phyloP scores from a whole-genome alignment of 441 rosid species.

The Pelargonium fulgidum region DNA sequence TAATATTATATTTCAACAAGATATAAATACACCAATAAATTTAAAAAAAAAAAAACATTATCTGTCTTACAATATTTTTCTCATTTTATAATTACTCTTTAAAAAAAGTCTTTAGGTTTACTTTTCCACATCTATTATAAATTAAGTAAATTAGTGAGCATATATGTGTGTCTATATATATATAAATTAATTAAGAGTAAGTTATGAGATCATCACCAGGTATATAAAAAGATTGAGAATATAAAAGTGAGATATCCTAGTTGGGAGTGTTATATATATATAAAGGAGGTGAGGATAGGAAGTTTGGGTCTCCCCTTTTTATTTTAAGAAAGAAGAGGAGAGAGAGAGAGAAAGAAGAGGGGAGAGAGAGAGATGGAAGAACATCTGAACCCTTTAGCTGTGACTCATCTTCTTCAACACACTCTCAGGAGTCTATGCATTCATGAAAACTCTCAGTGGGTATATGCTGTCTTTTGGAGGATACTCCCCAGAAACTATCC shows the following conservation, averaged over 20 bases:
- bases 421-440: conserved; percentile 86
- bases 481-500: conserved; percentile 96
- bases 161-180: too few species aligned
- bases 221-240: too few species aligned
- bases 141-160: too few species aligned
- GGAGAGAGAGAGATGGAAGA: conserved; percentile 54
- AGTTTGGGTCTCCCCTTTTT: conserved; percentile 40
- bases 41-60: too few species aligned
- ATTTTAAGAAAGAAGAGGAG: conserved; percentile 16
- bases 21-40: too few species aligned
- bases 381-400: conserved; percentile 59
- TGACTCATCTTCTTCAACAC: conserved; percentile 94
- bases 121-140: too few species aligned
- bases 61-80: too few species aligned
- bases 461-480: conserved; percentile 98
- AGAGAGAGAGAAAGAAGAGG: conserved; percentile 8
- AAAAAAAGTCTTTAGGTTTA: too few species aligned
- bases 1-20: too few species aligned
- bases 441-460: conserved; percentile 88
- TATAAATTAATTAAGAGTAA: too few species aligned
- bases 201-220: too few species aligned
- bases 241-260: conserved; percentile 33
- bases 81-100: too few species aligned
- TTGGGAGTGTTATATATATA: conserved; percentile 54
- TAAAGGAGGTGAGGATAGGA: conserved; percentile 44